Evolutionary conservation across 148 eudicot species (phyloP).

Genomic region (Hydrangea macrophylla): DNA sequence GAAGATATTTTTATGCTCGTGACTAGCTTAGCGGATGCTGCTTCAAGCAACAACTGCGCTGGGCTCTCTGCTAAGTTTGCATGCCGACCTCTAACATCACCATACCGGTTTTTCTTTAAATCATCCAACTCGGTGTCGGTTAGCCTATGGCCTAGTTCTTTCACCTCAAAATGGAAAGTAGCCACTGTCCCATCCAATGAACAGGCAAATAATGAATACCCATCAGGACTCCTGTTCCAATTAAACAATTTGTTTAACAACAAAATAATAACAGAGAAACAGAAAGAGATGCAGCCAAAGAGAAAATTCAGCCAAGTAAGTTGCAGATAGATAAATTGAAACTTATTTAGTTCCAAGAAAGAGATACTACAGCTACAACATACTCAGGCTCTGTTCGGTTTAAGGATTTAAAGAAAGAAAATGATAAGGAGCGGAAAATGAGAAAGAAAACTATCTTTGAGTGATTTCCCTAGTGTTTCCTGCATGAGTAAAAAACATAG

Average conservation of each 20-base stretch:
- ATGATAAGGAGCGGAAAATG: no score
- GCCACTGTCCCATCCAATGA: constrained; percentile 95
- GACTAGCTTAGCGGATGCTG: constrained; percentile 73
- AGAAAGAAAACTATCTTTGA: no score
- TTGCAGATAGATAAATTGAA: neutral
- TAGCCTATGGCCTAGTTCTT: constrained; percentile 80
- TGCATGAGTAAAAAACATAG: no score
- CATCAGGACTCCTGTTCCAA: constrained; percentile 91
- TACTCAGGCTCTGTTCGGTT: no score
- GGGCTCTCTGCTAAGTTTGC: constrained; percentile 91
- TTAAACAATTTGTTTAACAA: neutral
- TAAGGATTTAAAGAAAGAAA: no score
- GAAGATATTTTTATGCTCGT: constrained; percentile 43
- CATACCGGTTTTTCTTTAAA: constrained; percentile 81
- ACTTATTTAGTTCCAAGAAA: neutral
- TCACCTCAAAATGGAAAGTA: constrained; percentile 81
- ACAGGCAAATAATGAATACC: constrained; percentile 92
- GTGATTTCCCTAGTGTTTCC: no score
- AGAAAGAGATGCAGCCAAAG: neutral
- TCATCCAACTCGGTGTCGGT: constrained; percentile 74
- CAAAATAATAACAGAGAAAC: neutral
- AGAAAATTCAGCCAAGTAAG: neutral
- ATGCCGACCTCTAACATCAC: constrained; percentile 91
- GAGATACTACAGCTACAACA: no score
- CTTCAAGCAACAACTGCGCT: constrained; percentile 90